Evolutionary conservation across 805 yeast species (phyloP), one percentile per base, ranked within the genome.

Genomic region (Vanderwaltozyma polyspora): DNA sequence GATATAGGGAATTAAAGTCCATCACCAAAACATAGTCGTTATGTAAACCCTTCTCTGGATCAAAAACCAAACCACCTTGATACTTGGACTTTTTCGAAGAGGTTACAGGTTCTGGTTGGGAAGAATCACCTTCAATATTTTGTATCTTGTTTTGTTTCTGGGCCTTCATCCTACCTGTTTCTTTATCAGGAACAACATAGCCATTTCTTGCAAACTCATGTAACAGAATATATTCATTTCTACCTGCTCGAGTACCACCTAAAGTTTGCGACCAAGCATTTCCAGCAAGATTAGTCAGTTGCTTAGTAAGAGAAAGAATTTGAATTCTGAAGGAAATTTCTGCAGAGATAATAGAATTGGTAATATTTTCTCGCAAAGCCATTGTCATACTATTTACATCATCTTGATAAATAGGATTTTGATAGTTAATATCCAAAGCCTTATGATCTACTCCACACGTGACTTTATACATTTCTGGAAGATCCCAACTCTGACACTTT

Each of bases 1-100:
- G 98, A 54, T 91, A 91, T 63, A 91, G 70, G 32, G 95, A 85
- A 62, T 91, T 91, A 77, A 91, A 91, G 63, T 91, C 98, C 97
- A 91, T 87, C 16, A 91, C 98, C 42, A 91, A 62, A 3, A 86
- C 72, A 53, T 79, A 83, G 44, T 84, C 80, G 52, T 84, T 85
- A 54, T 89, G 95, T 27, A 91, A 64, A 2, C 98, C 98, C 53
- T 80, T 85, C 50, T 83, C 95, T 1, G 98, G 98, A 43, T 91
- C 98, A 58, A 91, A 84, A 21, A 91, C 98, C 44, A 85, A 68
- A 55, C 98, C 95, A 67, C 95, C 95, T 54, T 81, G 83, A 55
- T 64, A 85, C 52, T 82, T 82, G 13, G 85, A 77, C 53, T 78
- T 80, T 50, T 74, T 70, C 5, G 76, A 64, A 2, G 66, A 67